Base-by-base conservation (phyloP, 371 early-diverging fungal species). In the Lichtheimia ornata region DNA sequence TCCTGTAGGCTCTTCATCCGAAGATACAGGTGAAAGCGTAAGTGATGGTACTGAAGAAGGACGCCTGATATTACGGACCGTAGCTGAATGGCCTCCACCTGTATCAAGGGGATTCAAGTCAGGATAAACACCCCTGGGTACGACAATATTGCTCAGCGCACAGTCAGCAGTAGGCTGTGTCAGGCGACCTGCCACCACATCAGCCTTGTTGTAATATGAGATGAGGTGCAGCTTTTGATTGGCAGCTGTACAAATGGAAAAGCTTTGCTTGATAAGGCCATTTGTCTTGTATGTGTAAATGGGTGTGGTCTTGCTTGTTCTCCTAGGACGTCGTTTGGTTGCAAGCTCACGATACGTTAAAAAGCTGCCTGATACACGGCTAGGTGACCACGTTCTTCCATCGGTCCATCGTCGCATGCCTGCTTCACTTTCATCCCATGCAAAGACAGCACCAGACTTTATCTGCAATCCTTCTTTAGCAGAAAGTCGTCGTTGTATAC, bases 391-490 rank as follows among this genome's bases (percentile, higher is more conserved):
- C 49, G 88, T 88, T 50, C 89, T 84, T 13, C 94, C 94, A 66
- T 95, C 96, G 3, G 96, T 95, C 96, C 96, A 95, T 13, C 95
- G 81, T 56, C 90, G 78, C 86, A 95, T 94, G 0, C 95, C 92
- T 2, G 91, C 86, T 64, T 93, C 95, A 18, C 87, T 82, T 77
- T 94, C 94, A 69, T 93, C 92, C 86, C 90, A 94, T 18, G 92
- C 89, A 67, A 91, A 94, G 2, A 94, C 87, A 0, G 93, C 88
- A 0, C 95, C 95, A 4, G 95, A 91, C n/a, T 83, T 82, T 62
- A 95, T 92, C 11, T 79, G 74, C 18, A 75, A 73, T 43, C 95
- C 84, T 67, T 95, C 93, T 55, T 85, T 85, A 25, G 90, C 88
- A 35, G 91, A 83, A 14, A 94, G 80, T 18, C 96, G 79, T 44